Percentiles rank a stretch among this genome's conserved stretches.
These are phyloP conservation scores for Kalanchoe fedtschenkoi DNA, from an alignment of 164 flowering plant genomes.

Conservation along the genomic window DNA sequence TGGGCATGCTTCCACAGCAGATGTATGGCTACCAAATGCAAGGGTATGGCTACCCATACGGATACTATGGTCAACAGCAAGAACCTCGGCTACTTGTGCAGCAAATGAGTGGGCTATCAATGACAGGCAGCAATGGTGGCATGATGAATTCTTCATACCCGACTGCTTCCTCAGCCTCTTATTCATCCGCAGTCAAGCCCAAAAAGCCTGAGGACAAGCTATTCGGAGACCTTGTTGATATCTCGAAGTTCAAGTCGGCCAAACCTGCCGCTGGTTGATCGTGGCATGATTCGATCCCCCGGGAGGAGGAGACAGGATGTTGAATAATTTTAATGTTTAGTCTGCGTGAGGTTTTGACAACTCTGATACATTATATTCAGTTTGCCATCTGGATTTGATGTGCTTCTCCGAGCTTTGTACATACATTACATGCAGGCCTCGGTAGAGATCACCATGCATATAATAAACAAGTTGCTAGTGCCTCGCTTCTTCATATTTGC, in stretches of 20 bases:
- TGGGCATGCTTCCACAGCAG: conserved; percentile 53
- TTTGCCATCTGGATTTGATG: not conserved
- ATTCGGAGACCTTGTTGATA: conserved; percentile 88
- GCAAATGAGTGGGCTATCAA: conserved; percentile 58
- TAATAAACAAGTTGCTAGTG: too few species aligned
- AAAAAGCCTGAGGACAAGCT: conserved; percentile 81
- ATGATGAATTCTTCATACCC: conserved; percentile 15
- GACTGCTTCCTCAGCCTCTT: conserved; percentile 26
- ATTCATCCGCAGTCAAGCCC: conserved; percentile 45
- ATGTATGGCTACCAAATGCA: conserved; percentile 55
- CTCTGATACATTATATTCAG: not conserved
- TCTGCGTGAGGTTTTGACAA: not conserved
- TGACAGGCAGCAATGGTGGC: conserved; percentile 27
- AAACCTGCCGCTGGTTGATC: conserved; percentile 43
- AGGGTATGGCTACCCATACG: conserved; percentile 43
- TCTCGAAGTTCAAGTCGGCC: conserved; percentile 58
- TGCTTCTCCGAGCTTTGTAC: not conserved
- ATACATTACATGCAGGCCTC: too few species aligned
- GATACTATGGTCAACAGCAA: conserved; percentile 33
- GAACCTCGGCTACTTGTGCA: conserved; percentile 35
- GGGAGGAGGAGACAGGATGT: not conserved
- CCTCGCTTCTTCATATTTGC: too few species aligned
- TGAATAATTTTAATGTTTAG: conserved; percentile 10
- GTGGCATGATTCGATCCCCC: conserved; percentile 16
- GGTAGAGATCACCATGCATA: too few species aligned